phyloP scores from a whole-genome alignment of 768 basidiomycete genomes.

The Tulasnella sp. region DNA sequence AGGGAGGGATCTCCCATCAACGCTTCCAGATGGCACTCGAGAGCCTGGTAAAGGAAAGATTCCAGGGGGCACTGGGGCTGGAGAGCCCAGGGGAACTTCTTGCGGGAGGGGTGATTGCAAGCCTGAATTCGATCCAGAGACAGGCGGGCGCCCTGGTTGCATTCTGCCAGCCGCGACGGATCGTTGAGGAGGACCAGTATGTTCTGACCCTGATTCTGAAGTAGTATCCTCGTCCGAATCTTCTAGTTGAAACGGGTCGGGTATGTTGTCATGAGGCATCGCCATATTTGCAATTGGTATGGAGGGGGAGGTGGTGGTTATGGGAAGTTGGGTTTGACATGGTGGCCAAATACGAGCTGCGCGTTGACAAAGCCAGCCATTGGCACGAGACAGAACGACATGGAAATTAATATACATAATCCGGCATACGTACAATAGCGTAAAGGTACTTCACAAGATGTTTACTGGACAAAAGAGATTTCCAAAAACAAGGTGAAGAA shows the following conservation, averaged over 20 bases:
- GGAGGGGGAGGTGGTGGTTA: not conserved
- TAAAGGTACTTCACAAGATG: not conserved
- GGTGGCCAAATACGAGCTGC: not conserved
- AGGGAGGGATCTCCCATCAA: conserved; percentile 1
- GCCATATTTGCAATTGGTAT: not conserved
- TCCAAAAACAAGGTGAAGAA: not conserved
- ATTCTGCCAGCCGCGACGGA: not conserved
- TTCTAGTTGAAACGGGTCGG: conserved; percentile 24
- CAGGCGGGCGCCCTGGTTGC: not conserved
- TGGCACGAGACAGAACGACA: not conserved
- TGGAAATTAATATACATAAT: not conserved
- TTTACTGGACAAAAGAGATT: not conserved
- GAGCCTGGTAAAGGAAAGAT: not conserved
- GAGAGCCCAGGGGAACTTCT: conserved; percentile 22
- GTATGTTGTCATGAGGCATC: conserved; percentile 10
- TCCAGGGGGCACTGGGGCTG: not conserved
- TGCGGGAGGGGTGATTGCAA: conserved; percentile 2
- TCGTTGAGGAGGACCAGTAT: not conserved
- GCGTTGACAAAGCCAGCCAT: not conserved
- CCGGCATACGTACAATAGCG: not conserved
- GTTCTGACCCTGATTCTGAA: conserved; percentile 2
- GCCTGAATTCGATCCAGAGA: not conserved
- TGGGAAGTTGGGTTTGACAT: not conserved
- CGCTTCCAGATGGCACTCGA: not conserved
- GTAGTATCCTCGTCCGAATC: conserved; percentile 16